Percentiles rank a stretch among this genome's conserved stretches.
These are phyloP conservation scores for Lachnellula suecica DNA, from an alignment of 2,329 filamentous ascomycete species.

Conservation along the genomic window DNA sequence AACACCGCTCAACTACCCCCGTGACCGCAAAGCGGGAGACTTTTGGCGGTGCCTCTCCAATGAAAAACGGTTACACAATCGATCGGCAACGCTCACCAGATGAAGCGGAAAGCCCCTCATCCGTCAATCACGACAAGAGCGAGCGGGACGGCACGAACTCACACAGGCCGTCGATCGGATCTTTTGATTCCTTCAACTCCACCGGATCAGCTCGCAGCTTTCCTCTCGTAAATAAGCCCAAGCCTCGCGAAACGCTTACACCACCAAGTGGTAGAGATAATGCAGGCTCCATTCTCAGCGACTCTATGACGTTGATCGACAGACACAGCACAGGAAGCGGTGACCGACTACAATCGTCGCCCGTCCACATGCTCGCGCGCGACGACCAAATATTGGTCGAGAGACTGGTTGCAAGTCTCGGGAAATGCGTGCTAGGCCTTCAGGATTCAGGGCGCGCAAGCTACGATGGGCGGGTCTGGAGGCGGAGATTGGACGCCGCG, in stretches of 20 bases:
- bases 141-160: constrained; percentile 12
- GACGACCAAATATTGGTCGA: constrained; percentile 63
- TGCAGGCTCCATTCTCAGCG: constrained; percentile 16
- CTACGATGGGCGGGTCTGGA: constrained; percentile 61
- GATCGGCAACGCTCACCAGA: constrained; percentile 8
- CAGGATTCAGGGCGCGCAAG: constrained; percentile 53
- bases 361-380: constrained; percentile 32
- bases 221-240: constrained; percentile 55
- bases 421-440: constrained; percentile 58
- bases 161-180: constrained; percentile 58
- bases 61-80: constrained; percentile 7
- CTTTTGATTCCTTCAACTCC: constrained; percentile 40
- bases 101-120: constrained; percentile 11
- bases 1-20: constrained; percentile 12
- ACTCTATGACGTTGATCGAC: constrained; percentile 18
- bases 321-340: constrained; percentile 6
- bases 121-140: constrained; percentile 14
- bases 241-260: constrained; percentile 20
- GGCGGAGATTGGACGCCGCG: constrained; percentile 73
- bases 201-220: constrained; percentile 61
- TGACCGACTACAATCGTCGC: constrained; percentile 22
- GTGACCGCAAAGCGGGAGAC: constrained; percentile 26
- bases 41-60: constrained; percentile 23
- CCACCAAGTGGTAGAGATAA: constrained; percentile 14
- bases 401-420: constrained; percentile 57